phyloP scores from a whole-genome alignment of 352 stramenopile genomes.

The Thalassiosira ordinaria region DNA sequence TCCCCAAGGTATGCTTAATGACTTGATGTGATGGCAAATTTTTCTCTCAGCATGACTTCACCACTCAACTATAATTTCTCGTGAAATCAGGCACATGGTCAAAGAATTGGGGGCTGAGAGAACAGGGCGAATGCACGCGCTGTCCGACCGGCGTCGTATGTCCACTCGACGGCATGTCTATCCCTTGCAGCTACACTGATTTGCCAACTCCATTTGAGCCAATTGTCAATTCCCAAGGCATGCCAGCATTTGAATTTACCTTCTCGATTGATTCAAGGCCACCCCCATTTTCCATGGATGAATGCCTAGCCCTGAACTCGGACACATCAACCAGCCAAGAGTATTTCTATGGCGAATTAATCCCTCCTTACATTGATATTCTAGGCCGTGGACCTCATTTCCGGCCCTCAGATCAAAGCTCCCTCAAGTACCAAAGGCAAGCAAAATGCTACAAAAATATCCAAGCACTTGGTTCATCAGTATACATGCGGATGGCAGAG shows the following conservation, averaged over 20 bases:
- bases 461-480: slow-evolving; percentile 87
- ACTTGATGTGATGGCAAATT: no score
- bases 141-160: slow-evolving; percentile 93
- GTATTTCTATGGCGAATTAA: slow-evolving; percentile 94
- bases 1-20: slow-evolving; percentile 41
- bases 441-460: slow-evolving; percentile 93
- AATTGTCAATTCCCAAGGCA: slow-evolving; percentile 80
- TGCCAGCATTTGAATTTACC: slow-evolving; percentile 78
- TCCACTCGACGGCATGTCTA: slow-evolving; percentile 93
- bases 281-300: slow-evolving; percentile 88
- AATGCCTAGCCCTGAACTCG: slow-evolving; percentile 90
- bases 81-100: slow-evolving; percentile 91
- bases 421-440: slow-evolving; percentile 74
- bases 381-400: slow-evolving; percentile 91
- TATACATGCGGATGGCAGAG: slow-evolving; percentile 93
- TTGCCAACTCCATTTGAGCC: slow-evolving; percentile 91
- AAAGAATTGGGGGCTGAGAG: slow-evolving; percentile 97
- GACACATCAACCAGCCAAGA: slow-evolving; percentile 54
- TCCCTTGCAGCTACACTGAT: slow-evolving; percentile 91
- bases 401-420: slow-evolving; percentile 82
- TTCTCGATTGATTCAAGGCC: slow-evolving; percentile 83
- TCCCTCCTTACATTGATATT: slow-evolving; percentile 95
- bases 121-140: slow-evolving; percentile 91
- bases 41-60: no score
- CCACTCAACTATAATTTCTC: no score